Percentiles rank a stretch among this genome's conserved stretches.
These are phyloP conservation scores for Verticillium tricorpus DNA, from an alignment of 2,329 filamentous ascomycete genomes.

Conservation along the genomic window DNA sequence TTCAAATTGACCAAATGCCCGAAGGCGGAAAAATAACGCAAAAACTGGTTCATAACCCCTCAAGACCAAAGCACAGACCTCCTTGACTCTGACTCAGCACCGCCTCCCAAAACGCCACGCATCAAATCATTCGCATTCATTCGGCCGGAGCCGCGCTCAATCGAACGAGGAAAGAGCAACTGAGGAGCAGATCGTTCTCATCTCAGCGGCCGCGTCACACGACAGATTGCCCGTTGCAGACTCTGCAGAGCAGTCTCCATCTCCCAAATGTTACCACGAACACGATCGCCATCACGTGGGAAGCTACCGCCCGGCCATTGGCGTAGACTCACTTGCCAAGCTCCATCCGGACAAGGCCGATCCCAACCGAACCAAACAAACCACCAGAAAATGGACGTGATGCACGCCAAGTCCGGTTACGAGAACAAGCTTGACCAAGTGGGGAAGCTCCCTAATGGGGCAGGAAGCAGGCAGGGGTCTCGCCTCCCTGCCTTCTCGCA, in stretches of 20 bases:
- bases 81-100: too few relatives aligned
- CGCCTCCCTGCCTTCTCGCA: not conserved
- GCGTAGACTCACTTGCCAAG: not conserved
- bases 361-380: not conserved
- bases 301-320: not conserved
- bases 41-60: not conserved
- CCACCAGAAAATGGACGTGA: not conserved
- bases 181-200: too few relatives aligned
- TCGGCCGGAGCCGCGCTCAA: too few relatives aligned
- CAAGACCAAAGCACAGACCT: not conserved
- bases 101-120: too few relatives aligned
- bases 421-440: not conserved
- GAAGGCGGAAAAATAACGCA: slow-evolving; percentile 13
- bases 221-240: too few relatives aligned
- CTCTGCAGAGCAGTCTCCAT: too few relatives aligned
- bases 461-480: not conserved
- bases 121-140: too few relatives aligned
- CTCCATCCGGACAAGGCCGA: not conserved
- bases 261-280: too few relatives aligned
- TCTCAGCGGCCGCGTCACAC: too few relatives aligned
- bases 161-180: too few relatives aligned
- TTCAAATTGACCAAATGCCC: slow-evolving; percentile 7
- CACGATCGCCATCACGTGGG: not conserved
- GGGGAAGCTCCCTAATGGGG: not conserved
- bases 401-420: not conserved